Conservation (phyloP, 1,284 basidiomycete species). For the Tilletia setariae region DNA sequence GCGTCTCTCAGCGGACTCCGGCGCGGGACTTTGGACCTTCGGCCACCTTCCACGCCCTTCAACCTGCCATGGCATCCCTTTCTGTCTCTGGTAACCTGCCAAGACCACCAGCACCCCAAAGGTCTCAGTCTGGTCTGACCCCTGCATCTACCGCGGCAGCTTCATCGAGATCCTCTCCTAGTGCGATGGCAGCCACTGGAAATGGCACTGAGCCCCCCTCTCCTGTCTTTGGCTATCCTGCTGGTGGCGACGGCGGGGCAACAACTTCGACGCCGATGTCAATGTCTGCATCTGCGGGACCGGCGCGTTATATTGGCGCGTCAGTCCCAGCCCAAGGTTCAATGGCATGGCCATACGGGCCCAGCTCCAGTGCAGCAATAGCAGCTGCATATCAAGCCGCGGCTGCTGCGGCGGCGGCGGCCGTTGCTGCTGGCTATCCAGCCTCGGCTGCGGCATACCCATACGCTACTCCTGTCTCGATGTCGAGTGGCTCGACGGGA, state of each 20-base stretch:
- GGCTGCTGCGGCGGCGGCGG: conserved; percentile 23
- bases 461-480: conserved; percentile 8
- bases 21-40: conserved; percentile 10
- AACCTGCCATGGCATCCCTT: conserved; percentile 13
- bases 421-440: conserved; percentile 24
- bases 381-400: conserved; percentile 26
- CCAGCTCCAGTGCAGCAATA: conserved; percentile 18
- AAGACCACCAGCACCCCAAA: background rate
- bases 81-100: background rate
- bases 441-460: conserved; percentile 20
- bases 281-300: conserved; percentile 9
- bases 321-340: conserved; percentile 21
- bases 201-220: background rate
- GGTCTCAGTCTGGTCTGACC: background rate
- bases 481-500: background rate
- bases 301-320: background rate
- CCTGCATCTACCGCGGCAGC: background rate
- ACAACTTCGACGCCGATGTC: conserved; percentile 10
- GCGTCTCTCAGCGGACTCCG: background rate
- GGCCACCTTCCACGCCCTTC: conserved; percentile 13
- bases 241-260: background rate
- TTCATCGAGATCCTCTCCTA: background rate
- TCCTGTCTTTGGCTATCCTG: background rate
- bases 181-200: background rate
- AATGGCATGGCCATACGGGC: conserved; percentile 18